A percentile compares a stretch with the other conserved stretches of the same genome.
Conservation (phyloP, 2,329 filamentous ascomycete genomes). For the Diaporthe ilicicola region DNA sequence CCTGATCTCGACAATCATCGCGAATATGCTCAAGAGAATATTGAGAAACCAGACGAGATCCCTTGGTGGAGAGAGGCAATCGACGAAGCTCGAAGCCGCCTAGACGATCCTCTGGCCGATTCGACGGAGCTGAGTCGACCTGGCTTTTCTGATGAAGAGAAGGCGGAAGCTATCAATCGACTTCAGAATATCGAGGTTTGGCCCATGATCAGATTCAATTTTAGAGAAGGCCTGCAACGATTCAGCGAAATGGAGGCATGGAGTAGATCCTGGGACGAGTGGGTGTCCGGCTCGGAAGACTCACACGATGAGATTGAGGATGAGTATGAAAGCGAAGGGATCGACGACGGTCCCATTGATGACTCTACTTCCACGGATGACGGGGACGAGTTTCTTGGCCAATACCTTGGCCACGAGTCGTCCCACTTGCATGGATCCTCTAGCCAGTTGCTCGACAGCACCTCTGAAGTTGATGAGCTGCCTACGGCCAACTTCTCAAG, state of each 20-base stretch:
- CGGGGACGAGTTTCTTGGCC: constrained; percentile 36
- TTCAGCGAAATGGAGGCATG: constrained; percentile 32
- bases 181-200: constrained; percentile 35
- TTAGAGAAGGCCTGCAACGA: constrained; percentile 15
- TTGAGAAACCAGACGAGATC: not conserved
- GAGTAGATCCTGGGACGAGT: constrained; percentile 5
- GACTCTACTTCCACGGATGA: constrained; percentile 38
- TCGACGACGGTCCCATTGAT: constrained; percentile 47
- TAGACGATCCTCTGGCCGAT: not conserved
- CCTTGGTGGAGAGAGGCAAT: not conserved
- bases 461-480: not conserved
- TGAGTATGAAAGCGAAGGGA: constrained; percentile 51
- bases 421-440: not conserved
- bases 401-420: constrained; percentile 32
- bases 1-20: constrained; percentile 43
- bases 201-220: constrained; percentile 45
- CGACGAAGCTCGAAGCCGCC: not conserved
- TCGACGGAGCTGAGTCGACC: not conserved
- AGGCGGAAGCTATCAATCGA: not conserved
- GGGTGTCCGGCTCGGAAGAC: constrained; percentile 30
- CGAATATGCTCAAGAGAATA: constrained; percentile 40
- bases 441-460: not conserved
- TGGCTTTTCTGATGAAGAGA: not conserved
- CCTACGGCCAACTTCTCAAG: constrained; percentile 20
- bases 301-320: constrained; percentile 39